Percentiles rank a stretch among this genome's conserved stretches.
Evolutionary conservation across 1,284 basidiomycete species (phyloP).

Genomic region (Ceratobasidium sp.): DNA sequence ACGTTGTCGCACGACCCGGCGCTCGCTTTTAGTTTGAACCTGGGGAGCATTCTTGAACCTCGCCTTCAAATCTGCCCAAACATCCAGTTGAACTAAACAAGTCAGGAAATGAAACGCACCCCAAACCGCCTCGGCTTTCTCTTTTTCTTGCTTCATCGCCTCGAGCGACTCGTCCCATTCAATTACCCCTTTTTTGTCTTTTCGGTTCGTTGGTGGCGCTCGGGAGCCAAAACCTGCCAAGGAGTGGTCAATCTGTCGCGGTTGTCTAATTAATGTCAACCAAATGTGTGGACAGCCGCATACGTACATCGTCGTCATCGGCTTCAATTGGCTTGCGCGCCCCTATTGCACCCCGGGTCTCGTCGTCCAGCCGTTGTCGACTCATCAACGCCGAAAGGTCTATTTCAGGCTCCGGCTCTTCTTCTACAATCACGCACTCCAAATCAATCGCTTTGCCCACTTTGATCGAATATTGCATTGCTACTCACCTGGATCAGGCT

Average conservation of each 20-base stretch:
- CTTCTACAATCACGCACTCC: constrained; percentile 63
- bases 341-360: constrained; percentile 52
- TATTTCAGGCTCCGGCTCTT: constrained; percentile 74
- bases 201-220: constrained; percentile 50
- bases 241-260: constrained; percentile 66
- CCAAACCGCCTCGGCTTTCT: constrained; percentile 76
- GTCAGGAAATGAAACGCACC: constrained; percentile 60
- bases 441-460: background rate
- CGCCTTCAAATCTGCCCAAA: constrained; percentile 70
- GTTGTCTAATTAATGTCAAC: constrained; percentile 24
- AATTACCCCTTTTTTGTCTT: constrained; percentile 68
- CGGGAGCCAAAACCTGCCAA: constrained; percentile 61
- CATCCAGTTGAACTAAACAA: background rate
- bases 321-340: constrained; percentile 56
- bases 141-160: constrained; percentile 74
- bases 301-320: constrained; percentile 58
- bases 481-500: constrained; percentile 65
- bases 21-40: constrained; percentile 18
- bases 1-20: constrained; percentile 38
- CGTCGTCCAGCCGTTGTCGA: constrained; percentile 68
- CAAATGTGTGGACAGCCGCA: background rate
- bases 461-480: background rate
- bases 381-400: constrained; percentile 76
- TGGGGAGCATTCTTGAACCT: constrained; percentile 70
- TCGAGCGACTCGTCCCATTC: constrained; percentile 77